Conservation (phyloP, 345 rosid genomes). For the Aquilaria malaccensis region DNA sequence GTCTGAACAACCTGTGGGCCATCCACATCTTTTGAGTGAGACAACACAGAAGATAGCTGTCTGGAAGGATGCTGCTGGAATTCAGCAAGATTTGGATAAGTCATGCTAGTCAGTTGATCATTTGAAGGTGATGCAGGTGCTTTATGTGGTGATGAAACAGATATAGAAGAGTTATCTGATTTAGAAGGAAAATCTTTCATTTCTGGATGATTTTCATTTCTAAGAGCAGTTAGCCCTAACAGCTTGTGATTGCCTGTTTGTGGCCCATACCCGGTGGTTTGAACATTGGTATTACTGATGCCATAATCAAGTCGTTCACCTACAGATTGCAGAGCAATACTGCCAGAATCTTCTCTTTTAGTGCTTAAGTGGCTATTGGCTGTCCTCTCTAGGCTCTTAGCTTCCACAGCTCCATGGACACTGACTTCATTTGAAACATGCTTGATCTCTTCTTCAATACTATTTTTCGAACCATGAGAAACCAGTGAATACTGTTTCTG, state of each 20-base stretch:
- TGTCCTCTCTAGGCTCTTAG: constrained; percentile 16
- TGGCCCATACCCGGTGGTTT: constrained; percentile 5
- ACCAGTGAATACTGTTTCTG: constrained; percentile 24
- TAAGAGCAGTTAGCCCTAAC: constrained; percentile 4
- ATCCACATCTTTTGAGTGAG: constrained; percentile 13
- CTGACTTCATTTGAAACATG: constrained; percentile 15
- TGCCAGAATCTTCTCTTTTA: constrained; percentile 18
- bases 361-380: constrained; percentile 12
- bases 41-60: constrained; percentile 11
- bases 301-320: constrained; percentile 14
- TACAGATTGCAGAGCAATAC: constrained; percentile 6
- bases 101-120: constrained; percentile 10
- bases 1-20: constrained; percentile 14
- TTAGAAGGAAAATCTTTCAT: constrained; percentile 16
- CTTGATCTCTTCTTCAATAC: constrained; percentile 18
- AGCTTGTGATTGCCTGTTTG: constrained; percentile 15
- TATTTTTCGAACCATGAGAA: constrained; percentile 15
- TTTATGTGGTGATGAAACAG: constrained; percentile 22
- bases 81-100: constrained; percentile 15
- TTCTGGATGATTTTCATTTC: constrained; percentile 10
- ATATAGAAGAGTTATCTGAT: constrained; percentile 27
- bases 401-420: constrained; percentile 16
- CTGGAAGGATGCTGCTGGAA: constrained; percentile 15
- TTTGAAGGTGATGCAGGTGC: constrained; percentile 15
- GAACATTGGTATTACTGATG: constrained; percentile 5